Conservation (phyloP, 2,329 filamentous ascomycete genomes). For the Phialophora tarda region DNA sequence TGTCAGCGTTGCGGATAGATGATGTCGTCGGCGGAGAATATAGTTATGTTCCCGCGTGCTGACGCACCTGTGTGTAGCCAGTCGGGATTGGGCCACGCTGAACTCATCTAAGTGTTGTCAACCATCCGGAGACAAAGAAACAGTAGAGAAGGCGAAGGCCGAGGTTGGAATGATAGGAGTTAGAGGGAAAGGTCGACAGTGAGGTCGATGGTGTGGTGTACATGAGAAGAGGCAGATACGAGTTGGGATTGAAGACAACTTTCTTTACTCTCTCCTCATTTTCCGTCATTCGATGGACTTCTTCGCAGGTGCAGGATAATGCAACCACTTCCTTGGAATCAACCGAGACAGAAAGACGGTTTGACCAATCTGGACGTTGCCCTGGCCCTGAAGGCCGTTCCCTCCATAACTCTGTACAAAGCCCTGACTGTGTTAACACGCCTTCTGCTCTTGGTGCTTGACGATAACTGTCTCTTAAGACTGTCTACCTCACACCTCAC, state of each 20-base stretch:
- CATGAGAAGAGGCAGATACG: not conserved
- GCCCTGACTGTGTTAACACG: not conserved
- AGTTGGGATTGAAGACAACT: not conserved
- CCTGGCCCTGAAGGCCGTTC: not conserved
- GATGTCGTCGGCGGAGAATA: constrained; percentile 2
- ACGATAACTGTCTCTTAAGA: not conserved
- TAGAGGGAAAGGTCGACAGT: not conserved
- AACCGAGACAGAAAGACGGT: not conserved
- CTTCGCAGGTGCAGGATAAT: not conserved
- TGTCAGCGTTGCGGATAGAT: not conserved
- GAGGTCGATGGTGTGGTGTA: not conserved
- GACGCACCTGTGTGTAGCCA: not conserved
- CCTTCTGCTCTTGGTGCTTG: not conserved
- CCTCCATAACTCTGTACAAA: not conserved
- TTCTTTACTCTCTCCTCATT: not conserved
- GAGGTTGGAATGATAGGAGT: not conserved
- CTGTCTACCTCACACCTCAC: not conserved
- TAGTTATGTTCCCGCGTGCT: not conserved
- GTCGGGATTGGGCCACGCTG: not conserved
- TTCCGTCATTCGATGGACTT: not conserved
- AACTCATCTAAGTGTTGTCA: not conserved
- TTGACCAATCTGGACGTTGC: not conserved
- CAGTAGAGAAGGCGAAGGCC: not conserved
- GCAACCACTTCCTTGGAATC: not conserved
- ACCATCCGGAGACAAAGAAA: not conserved